Conservation (phyloP, 1,284 basidiomycete species). For the Mycena citricolor region DNA sequence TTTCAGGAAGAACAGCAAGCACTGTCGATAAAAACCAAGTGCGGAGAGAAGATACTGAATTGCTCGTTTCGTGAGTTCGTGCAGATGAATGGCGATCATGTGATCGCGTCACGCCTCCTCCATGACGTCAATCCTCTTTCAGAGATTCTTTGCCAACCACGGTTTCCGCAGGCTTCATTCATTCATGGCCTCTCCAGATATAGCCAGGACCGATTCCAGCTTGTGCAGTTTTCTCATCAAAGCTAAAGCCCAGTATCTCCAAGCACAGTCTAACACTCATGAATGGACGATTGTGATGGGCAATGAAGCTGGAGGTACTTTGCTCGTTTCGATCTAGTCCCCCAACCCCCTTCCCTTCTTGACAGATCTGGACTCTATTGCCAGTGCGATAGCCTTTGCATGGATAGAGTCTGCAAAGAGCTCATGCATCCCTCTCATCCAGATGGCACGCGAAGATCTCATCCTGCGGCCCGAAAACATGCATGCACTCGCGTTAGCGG, state of each 20-base stretch:
- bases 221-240: slow-evolving; percentile 40
- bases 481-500: slow-evolving; percentile 64
- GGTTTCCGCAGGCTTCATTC: no score
- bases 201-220: no score
- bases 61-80: no score
- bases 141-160: no score
- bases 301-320: slow-evolving; percentile 88
- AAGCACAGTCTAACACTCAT: slow-evolving; percentile 33
- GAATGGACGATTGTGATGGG: slow-evolving; percentile 87
- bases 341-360: slow-evolving; percentile 5
- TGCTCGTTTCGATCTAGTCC: slow-evolving; percentile 14
- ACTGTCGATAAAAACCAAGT: no score
- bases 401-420: slow-evolving; percentile 60
- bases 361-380: slow-evolving; percentile 85
- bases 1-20: no score
- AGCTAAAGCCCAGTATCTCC: slow-evolving; percentile 41
- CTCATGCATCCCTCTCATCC: slow-evolving; percentile 72
- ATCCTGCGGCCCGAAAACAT: slow-evolving; percentile 85
- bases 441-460: slow-evolving; percentile 71
- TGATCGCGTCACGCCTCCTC: no score
- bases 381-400: slow-evolving; percentile 80
- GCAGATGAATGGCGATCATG: no score
- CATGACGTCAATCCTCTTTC: no score
- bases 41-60: no score
- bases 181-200: no score